Base-by-base conservation (phyloP, 345 rosid species). In the Alliaria petiolata region DNA sequence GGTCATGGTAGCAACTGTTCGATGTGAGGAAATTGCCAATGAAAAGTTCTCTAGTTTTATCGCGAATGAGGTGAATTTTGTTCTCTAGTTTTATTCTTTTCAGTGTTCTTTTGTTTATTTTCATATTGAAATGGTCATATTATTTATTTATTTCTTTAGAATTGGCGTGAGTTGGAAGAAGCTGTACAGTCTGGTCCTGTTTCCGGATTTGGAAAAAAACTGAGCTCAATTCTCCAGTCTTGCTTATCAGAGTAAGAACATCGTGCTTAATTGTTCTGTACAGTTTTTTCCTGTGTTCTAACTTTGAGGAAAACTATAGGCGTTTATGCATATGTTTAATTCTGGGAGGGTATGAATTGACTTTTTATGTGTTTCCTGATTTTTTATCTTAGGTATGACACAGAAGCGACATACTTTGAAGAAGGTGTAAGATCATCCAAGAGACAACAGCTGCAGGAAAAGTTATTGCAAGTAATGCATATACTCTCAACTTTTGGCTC, bases 1-100 rank as follows among this genome's bases (percentile, higher is more conserved):
- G 98, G 98, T 95, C 84, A 95, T 95, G 99, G 99, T 92, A 53
- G 98, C 98, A 76, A 92, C 97, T 19, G 99, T 95, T 49, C 93
- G 98, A 13, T 95, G 98, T 62, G 98, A 95, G 83, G 98, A 95
- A 90, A 92, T 95, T 74, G 96, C 97, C 38, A 69, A 88, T 33
- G 97, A 95, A 68, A 92, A 87, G 76, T 82, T 73, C 64, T 79
- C 88, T 44, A 28, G 47, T 78, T 92, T 95, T 76, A 69, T 57
- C 8, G 76, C 68, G 49, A 90, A 92, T 62, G 92, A 88, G 98
- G 99, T 90, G 76, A 71, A 44, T 43, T 45, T 55, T 46, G 34
- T 36, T 52, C n/a, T 2, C 10, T 15, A 26, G 47, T 50, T 56
- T 49, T 28, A 19, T 59, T 47, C 51, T 58, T 51, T 26, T 34